A percentile compares a stretch with the other conserved stretches of the same genome.
phyloP scores from a whole-genome alignment of 208 protist species.

The Leishmania turanica region DNA sequence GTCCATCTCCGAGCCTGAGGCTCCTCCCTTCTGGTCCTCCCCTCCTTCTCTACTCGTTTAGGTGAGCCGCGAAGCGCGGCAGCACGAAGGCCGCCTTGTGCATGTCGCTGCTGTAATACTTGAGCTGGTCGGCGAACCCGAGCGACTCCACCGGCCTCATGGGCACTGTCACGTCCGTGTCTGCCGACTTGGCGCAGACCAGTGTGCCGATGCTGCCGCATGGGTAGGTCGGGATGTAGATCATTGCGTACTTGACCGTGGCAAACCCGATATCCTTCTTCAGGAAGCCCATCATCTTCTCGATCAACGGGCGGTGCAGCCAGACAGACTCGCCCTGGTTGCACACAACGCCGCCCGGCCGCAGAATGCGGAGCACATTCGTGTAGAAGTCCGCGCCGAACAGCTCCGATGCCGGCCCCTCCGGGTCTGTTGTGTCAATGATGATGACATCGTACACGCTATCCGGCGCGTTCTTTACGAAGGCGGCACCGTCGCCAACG shows the following conservation, averaged over 20 bases:
- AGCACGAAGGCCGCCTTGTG: constrained; percentile 86
- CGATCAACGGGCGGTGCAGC: constrained; percentile 93
- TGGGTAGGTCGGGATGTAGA: constrained; percentile 95
- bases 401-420: constrained; percentile 88
- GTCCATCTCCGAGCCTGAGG: background rate
- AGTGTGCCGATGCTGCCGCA: constrained; percentile 91
- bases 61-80: constrained; percentile 70
- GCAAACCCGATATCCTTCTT: constrained; percentile 82
- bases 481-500: constrained; percentile 88
- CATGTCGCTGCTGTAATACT: constrained; percentile 89
- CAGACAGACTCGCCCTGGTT: constrained; percentile 93
- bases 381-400: constrained; percentile 90
- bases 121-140: constrained; percentile 69
- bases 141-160: constrained; percentile 67
- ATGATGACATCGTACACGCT: constrained; percentile 94
- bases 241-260: constrained; percentile 91
- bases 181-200: constrained; percentile 76
- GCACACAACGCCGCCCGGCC: constrained; percentile 85
- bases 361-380: constrained; percentile 76
- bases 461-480: constrained; percentile 77
- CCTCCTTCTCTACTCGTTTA: constrained; percentile 50
- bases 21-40: background rate
- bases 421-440: constrained; percentile 94
- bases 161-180: constrained; percentile 58
- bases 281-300: constrained; percentile 82